phyloP scores from a whole-genome alignment of 768 basidiomycete genomes.

The Auricularia auricula-judae region DNA sequence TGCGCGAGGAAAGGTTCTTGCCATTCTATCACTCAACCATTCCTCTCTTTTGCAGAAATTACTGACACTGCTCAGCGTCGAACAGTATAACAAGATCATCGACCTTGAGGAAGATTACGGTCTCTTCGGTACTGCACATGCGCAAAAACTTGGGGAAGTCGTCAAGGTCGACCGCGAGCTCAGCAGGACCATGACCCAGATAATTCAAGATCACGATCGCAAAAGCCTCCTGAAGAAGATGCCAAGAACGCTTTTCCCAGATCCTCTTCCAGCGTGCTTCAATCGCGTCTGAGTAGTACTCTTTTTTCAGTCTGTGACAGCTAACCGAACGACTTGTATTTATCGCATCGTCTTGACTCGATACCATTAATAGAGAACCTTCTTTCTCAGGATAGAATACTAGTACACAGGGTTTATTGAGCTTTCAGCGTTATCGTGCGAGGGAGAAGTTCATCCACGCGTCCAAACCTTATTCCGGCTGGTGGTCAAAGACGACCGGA shows the following conservation, averaged over 20 bases:
- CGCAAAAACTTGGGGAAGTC: conserved; percentile 31
- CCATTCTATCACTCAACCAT: neutral
- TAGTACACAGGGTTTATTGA: no score
- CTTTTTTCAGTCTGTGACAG: neutral
- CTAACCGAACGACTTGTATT: no score
- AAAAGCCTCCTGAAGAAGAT: conserved; percentile 39
- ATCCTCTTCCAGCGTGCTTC: neutral
- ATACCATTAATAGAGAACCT: no score
- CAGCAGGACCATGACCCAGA: conserved; percentile 23
- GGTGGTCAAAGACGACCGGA: neutral
- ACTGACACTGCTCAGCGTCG: conserved; percentile 24
- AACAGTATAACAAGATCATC: conserved; percentile 42
- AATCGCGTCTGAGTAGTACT: neutral
- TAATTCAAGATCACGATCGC: conserved; percentile 39
- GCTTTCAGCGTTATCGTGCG: neutral
- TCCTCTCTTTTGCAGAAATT: neutral
- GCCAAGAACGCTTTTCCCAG: conserved; percentile 32
- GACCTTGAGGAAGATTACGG: conserved; percentile 46
- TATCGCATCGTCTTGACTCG: no score
- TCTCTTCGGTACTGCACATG: conserved; percentile 28
- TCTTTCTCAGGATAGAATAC: no score
- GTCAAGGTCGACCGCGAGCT: conserved; percentile 28
- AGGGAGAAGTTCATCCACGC: neutral
- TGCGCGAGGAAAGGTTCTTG: conserved; percentile 34
- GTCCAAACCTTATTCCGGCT: neutral